These are phyloP conservation scores for Stagonosporopsis cucurbitacearum DNA, from an alignment of 2,329 filamentous ascomycete genomes.

Conservation along the genomic window DNA sequence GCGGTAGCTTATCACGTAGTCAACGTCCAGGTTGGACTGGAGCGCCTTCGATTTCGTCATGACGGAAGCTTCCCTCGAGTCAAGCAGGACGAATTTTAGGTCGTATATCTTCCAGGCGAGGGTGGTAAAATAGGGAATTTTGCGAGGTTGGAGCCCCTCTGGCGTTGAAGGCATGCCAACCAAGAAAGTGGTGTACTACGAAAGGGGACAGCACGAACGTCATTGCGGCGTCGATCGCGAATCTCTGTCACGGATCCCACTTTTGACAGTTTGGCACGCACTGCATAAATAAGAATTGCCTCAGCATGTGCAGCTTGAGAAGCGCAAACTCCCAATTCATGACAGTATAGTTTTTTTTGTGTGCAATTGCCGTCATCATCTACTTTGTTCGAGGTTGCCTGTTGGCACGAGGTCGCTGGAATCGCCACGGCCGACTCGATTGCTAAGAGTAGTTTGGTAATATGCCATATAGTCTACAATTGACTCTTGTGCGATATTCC, in stretches of 20 bases:
- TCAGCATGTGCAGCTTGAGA: background rate
- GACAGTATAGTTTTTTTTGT: background rate
- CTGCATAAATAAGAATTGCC: constrained; percentile 14
- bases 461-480: background rate
- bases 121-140: constrained; percentile 29
- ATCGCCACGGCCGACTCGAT: too few species aligned
- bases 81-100: constrained; percentile 29
- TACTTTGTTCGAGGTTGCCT: background rate
- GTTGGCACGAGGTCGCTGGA: background rate
- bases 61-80: constrained; percentile 27
- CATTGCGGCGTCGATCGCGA: constrained; percentile 32
- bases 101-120: constrained; percentile 26
- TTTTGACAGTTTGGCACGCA: constrained; percentile 9
- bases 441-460: background rate
- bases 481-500: background rate
- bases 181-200: constrained; percentile 40
- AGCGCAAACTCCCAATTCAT: background rate
- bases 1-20: constrained; percentile 85
- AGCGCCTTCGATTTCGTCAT: constrained; percentile 50
- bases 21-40: constrained; percentile 71
- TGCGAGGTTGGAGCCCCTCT: constrained; percentile 20
- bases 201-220: constrained; percentile 32
- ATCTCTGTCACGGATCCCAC: constrained; percentile 34
- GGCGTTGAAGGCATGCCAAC: constrained; percentile 24
- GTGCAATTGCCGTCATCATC: background rate